Conservation (phyloP, 192 early-diverging fungal species). For the Cladochytrium replicatum region DNA sequence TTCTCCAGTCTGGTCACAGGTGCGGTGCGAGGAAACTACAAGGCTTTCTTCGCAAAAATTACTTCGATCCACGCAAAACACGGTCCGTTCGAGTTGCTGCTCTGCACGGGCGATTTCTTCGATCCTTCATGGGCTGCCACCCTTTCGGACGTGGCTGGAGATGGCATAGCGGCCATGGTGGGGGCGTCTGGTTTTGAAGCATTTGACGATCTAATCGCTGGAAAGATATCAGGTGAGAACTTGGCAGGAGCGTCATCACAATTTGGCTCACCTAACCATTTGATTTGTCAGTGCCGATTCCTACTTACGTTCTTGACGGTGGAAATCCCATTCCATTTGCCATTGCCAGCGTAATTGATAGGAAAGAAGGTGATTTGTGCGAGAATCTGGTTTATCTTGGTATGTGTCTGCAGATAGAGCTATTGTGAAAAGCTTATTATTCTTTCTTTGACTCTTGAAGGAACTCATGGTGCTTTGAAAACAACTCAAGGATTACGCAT, state of each 20-base stretch:
- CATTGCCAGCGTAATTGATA: slow-evolving; percentile 38
- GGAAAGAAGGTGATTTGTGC: slow-evolving; percentile 62
- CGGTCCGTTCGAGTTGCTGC: slow-evolving; percentile 76
- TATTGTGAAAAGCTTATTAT: not conserved
- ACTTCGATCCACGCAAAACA: slow-evolving; percentile 66
- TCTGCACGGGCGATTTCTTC: slow-evolving; percentile 80
- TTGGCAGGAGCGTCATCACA: no score
- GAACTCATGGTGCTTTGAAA: slow-evolving; percentile 34
- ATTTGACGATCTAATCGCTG: not conserved
- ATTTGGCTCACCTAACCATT: not conserved
- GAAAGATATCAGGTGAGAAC: slow-evolving; percentile 14
- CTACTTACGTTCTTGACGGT: slow-evolving; percentile 69
- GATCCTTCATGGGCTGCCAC: slow-evolving; percentile 31
- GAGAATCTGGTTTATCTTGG: slow-evolving; percentile 65
- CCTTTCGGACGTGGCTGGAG: slow-evolving; percentile 24
- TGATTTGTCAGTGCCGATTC: slow-evolving; percentile 44
- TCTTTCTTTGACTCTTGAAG: not conserved
- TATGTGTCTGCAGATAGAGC: slow-evolving; percentile 2
- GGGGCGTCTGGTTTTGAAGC: not conserved
- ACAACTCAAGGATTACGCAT: slow-evolving; percentile 53
- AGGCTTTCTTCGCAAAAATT: slow-evolving; percentile 59
- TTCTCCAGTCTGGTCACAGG: slow-evolving; percentile 63
- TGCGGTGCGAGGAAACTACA: slow-evolving; percentile 60
- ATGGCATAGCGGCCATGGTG: slow-evolving; percentile 41
- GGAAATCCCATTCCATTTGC: slow-evolving; percentile 45